phyloP scores from a whole-genome alignment of 257 asterid genomes.

The Solanum pimpinellifolium region DNA sequence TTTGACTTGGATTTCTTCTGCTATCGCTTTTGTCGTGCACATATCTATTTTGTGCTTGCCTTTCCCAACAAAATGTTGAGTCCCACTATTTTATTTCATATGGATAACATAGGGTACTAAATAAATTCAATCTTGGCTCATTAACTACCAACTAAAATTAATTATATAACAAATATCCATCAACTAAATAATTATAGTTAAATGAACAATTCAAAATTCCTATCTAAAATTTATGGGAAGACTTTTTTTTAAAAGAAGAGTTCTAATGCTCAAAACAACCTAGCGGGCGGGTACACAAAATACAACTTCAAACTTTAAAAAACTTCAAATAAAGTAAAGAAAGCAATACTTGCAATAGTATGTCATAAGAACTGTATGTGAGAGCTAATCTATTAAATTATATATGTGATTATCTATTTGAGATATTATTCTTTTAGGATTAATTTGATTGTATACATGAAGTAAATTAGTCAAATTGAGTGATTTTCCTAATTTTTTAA shows the following conservation, averaged over 20 bases:
- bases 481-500: no score
- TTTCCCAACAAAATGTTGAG: no score
- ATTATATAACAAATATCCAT: not conserved
- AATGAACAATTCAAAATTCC: not conserved
- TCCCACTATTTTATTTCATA: no score
- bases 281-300: not conserved
- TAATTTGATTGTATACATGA: no score
- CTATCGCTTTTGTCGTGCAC: no score
- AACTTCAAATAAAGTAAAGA: not conserved
- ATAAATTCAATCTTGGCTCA: not conserved
- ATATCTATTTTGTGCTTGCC: no score
- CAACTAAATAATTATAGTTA: not conserved
- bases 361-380: not conserved
- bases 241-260: not conserved
- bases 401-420: not conserved
- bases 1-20: no score
- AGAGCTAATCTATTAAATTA: not conserved
- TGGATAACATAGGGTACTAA: no score
- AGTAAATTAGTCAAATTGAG: no score
- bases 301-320: not conserved
- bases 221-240: not conserved
- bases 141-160: not conserved
- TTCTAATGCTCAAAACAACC: not conserved
- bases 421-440: no score
- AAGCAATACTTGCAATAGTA: not conserved